Base-by-base conservation (phyloP, 2,329 filamentous ascomycete genomes). In the Ciborinia camelliae region DNA sequence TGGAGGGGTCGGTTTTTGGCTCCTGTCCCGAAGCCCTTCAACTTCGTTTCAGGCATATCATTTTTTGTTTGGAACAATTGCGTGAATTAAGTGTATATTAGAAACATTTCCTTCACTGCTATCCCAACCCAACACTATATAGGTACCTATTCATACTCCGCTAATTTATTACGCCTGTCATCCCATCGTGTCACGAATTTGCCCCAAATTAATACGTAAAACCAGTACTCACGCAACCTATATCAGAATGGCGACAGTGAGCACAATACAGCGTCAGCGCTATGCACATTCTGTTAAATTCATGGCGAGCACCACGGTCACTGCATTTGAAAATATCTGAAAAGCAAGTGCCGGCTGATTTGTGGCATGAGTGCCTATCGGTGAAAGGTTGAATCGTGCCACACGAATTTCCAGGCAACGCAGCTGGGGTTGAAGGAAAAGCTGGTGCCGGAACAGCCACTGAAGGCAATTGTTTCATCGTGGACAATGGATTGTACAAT, bases 191-290 rank as follows among this genome's bases (percentile, higher is more conserved):
- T n/a, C 60, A 35, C n/a, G n/a, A 39, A n/a, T 32, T 48, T 63
- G 61, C 30, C 15, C 32, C 18, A 26, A 37, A 28, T 52, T 37
- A 63, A 35, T 63, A 63, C 14, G 39, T 39, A 28, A 63, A 57
- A 57, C 51, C 61, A 4, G 28, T 47, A 20, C 47, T 63, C 23
- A 51, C 57, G 20, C 61, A 63, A 28, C 23, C 51, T 51, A 63
- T 8, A 30, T 48, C 15, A 63, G 23, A 18, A n/a, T n/a, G n/a
- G n/a, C n/a, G n/a, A n/a, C n/a, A n/a, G n/a, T n/a, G n/a, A n/a
- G n/a, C n/a, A n/a, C 61, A 63, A 39, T 63, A 63, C 20, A 63
- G 35, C n/a, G 51, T 55, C 39, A 63, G n/a, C 51, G 57, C 47
- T 14, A 57, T 39, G 39, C 61, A 63, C 35, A 63, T 57, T 15